Evolutionary conservation across 2,329 filamentous ascomycete genomes (phyloP).

Genomic region (Fusarium cicatricum): DNA sequence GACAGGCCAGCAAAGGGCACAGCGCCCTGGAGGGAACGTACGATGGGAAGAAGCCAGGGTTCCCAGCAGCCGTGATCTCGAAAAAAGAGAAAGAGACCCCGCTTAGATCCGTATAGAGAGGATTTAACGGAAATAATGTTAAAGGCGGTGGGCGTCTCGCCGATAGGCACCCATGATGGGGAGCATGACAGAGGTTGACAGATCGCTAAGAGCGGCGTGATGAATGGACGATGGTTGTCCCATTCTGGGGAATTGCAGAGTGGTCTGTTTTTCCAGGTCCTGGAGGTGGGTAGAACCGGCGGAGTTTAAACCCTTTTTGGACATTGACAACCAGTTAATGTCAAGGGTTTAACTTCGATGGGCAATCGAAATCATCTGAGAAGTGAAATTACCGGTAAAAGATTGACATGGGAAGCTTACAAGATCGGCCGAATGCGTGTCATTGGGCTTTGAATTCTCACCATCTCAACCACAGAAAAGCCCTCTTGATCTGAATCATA

Average conservation of each 20-base stretch:
- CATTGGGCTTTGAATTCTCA: conserved; percentile 18
- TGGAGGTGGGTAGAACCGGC: conserved; percentile 21
- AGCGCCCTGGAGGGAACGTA: too few relatives aligned
- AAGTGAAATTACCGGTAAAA: conserved; percentile 18
- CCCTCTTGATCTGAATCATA: too few relatives aligned
- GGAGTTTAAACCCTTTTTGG: conserved; percentile 14
- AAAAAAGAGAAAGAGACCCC: conserved; percentile 25
- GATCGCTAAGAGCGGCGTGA: conserved; percentile 1
- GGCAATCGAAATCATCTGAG: neutral
- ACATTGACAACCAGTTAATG: conserved; percentile 7
- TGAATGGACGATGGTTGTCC: neutral
- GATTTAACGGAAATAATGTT: conserved; percentile 15
- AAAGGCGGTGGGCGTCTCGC: conserved; percentile 25
- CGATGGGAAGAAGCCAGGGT: conserved; percentile 19
- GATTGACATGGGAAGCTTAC: conserved; percentile 18
- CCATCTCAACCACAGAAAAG: conserved; percentile 5
- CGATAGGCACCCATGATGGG: too few relatives aligned
- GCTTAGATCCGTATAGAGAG: conserved; percentile 31
- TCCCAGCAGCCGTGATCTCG: conserved; percentile 16
- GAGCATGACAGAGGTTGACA: too few relatives aligned
- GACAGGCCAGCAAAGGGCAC: too few relatives aligned
- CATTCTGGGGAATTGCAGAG: neutral
- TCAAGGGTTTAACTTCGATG: conserved; percentile 26
- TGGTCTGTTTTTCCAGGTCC: conserved; percentile 32
- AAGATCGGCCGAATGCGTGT: neutral